Evolutionary conservation across 2,329 filamentous ascomycete species (phyloP), one percentile per base, ranked within the genome.

Genomic region (Byssothecium circinans): DNA sequence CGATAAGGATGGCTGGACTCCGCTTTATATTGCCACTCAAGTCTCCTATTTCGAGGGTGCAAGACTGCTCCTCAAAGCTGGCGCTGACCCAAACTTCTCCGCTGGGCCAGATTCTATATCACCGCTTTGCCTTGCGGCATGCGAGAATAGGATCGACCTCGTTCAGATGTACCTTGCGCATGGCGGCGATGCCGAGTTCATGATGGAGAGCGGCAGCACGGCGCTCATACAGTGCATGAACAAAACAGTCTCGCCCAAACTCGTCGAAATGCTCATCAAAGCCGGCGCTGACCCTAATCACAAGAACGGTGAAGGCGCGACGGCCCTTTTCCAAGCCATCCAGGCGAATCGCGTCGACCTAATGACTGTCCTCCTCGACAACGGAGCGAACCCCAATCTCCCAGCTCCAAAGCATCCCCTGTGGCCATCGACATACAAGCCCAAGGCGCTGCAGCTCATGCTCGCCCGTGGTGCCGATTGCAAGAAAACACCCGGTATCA

Each of bases 371-470:
- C 65, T 83, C 14, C 68, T 84, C 2, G 76, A 86, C 42, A 77
- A 84, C 45, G 78, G 80, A 2, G 86, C 85, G 2, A 80, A 87
- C 57, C 79, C 84, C 8, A 88, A 89, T 62, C 72, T 87, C 5
- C 85, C 85, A 1, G 84, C 82, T 1, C 84, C 84, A 10, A 86
- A 87, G 66, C 82, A 88, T 70, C 80, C 84, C 68, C 75, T 88
- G 19, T 85, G 85, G 85, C 82, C 83, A 2, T 76, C 84, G 0
- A 80, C 79, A 0, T 81, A 83, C 67, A 77, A 84, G 42, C 74
- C 83, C 0, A 69, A 74, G 7, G 84, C 81, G 50, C 71, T 88
- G 25, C 75, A 81, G 57, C 66, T 84, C 1, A 74, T 88, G 15
- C 78, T 87, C 1, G 54, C 71, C 2, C 79, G 80, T 20, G 84